Conservation (phyloP, 2,329 filamentous ascomycete species). For the Pseudogymnoascus sp. region DNA sequence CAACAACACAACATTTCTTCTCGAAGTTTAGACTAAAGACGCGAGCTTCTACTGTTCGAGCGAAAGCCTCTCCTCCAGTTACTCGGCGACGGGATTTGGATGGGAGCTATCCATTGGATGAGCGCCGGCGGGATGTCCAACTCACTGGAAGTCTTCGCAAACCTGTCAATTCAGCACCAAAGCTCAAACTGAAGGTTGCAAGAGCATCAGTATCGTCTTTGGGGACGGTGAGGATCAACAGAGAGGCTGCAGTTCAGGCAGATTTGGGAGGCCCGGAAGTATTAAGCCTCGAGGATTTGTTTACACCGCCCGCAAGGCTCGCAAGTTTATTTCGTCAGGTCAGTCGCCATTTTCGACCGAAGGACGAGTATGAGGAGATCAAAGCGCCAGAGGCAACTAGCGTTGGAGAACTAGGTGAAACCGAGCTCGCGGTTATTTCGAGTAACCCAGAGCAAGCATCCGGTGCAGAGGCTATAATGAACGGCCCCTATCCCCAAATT, state of each 20-base stretch:
- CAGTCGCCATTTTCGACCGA: constrained; percentile 1
- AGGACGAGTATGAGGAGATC: background rate
- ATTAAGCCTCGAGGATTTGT: constrained; percentile 25
- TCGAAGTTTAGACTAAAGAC: constrained; percentile 24
- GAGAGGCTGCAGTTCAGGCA: constrained; percentile 18
- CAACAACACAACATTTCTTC: constrained; percentile 12
- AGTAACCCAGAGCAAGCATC: background rate
- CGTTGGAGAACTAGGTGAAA: background rate
- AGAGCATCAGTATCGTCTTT: constrained; percentile 24
- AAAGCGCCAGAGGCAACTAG: background rate
- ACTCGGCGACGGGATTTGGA: constrained; percentile 21
- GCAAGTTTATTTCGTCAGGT: constrained; percentile 27
- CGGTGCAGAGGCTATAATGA: background rate
- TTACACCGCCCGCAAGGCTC: constrained; percentile 24
- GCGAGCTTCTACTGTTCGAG: constrained; percentile 14
- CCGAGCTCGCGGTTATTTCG: background rate
- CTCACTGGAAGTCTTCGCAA: background rate
- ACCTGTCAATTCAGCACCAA: constrained; percentile 11
- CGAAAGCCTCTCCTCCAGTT: constrained; percentile 16
- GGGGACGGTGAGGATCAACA: constrained; percentile 26
- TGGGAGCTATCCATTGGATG: constrained; percentile 21
- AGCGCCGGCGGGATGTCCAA: constrained; percentile 14
- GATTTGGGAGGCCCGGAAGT: constrained; percentile 22
- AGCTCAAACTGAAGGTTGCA: constrained; percentile 22
- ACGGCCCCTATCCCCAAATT: background rate